These are phyloP conservation scores for Aspergillus awamori DNA, from an alignment of 2,329 filamentous ascomycete species.

Conservation along the genomic window DNA sequence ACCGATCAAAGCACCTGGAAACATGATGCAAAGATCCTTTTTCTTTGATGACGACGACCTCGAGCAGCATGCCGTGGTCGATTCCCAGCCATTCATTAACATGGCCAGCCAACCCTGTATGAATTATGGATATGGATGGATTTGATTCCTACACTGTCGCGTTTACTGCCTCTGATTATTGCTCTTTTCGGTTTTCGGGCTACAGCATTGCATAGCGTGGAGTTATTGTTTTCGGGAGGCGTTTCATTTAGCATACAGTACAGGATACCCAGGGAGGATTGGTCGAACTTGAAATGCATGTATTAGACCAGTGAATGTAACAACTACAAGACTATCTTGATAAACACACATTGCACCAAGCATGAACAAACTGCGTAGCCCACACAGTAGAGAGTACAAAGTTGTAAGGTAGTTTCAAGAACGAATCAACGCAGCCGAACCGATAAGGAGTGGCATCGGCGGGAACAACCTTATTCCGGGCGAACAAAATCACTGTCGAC, in stretches of 20 bases:
- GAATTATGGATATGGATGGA: conserved; percentile 41
- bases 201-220: conserved; percentile 38
- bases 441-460: conserved; percentile 4
- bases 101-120: conserved; percentile 34
- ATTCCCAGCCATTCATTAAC: conserved; percentile 30
- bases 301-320: conserved; percentile 19
- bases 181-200: conserved; percentile 17
- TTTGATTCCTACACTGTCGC: conserved; percentile 24
- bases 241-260: conserved; percentile 26
- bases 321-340: neutral
- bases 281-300: conserved; percentile 17
- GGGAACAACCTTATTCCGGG: conserved; percentile 24
- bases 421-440: neutral
- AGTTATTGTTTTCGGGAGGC: conserved; percentile 21
- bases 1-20: conserved; percentile 27
- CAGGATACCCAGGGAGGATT: conserved; percentile 32
- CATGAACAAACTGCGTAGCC: neutral
- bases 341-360: neutral
- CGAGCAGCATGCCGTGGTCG: conserved; percentile 27
- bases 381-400: neutral
- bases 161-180: conserved; percentile 7
- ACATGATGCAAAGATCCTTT: conserved; percentile 37
- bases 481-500: conserved; percentile 22
- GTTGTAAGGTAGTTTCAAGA: neutral
- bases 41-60: conserved; percentile 37